Evolutionary conservation across 2,329 filamentous ascomycete genomes (phyloP), one percentile per base, ranked within the genome.

Genomic region (Talaromyces sp.): DNA sequence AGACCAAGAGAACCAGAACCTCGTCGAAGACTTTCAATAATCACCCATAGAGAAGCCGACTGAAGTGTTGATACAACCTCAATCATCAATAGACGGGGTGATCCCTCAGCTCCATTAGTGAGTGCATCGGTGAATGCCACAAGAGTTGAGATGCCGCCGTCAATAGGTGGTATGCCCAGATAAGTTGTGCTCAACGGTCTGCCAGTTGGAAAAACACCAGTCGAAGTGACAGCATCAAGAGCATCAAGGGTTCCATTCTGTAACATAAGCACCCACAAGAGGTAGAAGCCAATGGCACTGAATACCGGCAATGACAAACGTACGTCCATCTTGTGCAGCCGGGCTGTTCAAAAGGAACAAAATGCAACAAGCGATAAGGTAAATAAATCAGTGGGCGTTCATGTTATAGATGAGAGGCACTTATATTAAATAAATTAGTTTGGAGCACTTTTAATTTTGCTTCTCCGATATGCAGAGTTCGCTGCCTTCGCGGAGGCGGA

Each of bases 191-290:
- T 58, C 19, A 58, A 35, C 3, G 54, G 54, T 14, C 33, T 58
- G 11, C 35, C 54, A 58, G n/a, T 41, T 24, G 54, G 54, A 1
- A 39, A 41, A 16, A 39, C 54, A 39, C 33, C 33, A 24, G 22
- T 58, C 35, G n/a, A 22, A 14, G 33, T 39, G 10, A 41, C 54
- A 14, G 14, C 11, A n/a, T 39, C 33, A 39, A 58, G 33, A 58
- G 33, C 33, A 27, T 58, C 54, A 43, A 58, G 54, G 11, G 54
- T 58, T 22, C 54, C 54, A 27, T 58, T 58, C 6, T 24, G 37
- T 14, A 41, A 10, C 54, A 58, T 58, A 43, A 27, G 54, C 33
- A 58, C n/a, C 54, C 54, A 58, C 24, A 58, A 58, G 31, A 58
- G 37, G n/a, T 22, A 27, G 24, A 58, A 27, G n/a, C 54, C 16